Evolutionary conservation across 2,329 filamentous ascomycete genomes (phyloP).

Genomic region (Aspergillus hiratsukae): DNA sequence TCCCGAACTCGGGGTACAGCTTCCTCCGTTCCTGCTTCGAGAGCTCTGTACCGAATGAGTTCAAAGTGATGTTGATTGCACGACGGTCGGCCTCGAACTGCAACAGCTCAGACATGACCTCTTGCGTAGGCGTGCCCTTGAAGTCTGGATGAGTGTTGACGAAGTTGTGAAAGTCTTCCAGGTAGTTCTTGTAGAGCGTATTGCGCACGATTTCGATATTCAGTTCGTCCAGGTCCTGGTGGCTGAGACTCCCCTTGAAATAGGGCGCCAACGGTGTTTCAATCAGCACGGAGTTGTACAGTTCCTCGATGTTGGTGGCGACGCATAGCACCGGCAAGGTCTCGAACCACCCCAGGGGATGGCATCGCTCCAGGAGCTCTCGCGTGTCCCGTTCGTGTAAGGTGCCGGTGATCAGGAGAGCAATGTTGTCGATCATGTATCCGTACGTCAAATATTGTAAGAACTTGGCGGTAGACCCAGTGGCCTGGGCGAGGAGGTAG

Average conservation of each 20-base stretch:
- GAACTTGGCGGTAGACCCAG: conserved; percentile 86
- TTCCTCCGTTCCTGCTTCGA: conserved; percentile 92
- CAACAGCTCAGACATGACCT: conserved; percentile 92
- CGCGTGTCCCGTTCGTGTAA: conserved; percentile 95
- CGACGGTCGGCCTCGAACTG: conserved; percentile 95
- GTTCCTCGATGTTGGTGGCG: conserved; percentile 95
- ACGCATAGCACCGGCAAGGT: conserved; percentile 98
- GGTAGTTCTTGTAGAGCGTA: conserved; percentile 98
- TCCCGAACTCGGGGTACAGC: conserved; percentile 88
- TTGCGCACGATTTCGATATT: conserved; percentile 99
- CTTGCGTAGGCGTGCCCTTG: conserved; percentile 79
- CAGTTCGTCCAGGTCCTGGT: conserved; percentile 95
- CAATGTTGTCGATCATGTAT: conserved; percentile 99
- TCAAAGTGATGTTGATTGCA: conserved; percentile 98
- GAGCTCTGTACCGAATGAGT: conserved; percentile 95
- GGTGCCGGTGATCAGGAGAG: conserved; percentile 94
- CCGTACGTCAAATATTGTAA: conserved; percentile 98
- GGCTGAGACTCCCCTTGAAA: conserved; percentile 94
- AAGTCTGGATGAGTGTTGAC: conserved; percentile 87
- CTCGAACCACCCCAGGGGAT: conserved; percentile 97
- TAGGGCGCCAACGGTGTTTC: conserved; percentile 94
- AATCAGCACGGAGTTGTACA: conserved; percentile 96
- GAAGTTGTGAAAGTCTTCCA: conserved; percentile 95
- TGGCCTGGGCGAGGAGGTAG: conserved; percentile 90
- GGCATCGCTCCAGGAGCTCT: conserved; percentile 90